Evolutionary conservation across 1,284 basidiomycete species (phyloP).

Genomic region (Apiotrichum gamsii): DNA sequence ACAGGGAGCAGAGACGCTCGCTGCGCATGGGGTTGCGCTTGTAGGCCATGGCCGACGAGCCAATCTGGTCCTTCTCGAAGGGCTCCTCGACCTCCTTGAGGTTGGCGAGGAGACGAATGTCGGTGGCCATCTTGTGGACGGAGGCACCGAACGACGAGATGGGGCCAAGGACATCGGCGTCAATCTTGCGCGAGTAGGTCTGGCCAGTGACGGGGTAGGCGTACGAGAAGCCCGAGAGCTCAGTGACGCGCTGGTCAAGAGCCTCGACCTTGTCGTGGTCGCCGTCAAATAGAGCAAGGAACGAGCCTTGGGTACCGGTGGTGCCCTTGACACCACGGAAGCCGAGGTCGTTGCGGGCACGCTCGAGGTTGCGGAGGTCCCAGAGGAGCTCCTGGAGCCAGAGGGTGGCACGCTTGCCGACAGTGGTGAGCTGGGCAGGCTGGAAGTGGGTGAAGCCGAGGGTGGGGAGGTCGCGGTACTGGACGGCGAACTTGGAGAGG

Average conservation of each 20-base stretch:
- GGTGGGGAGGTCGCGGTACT: slow-evolving; percentile 72
- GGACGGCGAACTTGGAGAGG: slow-evolving; percentile 67
- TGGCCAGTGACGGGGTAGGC: slow-evolving; percentile 97
- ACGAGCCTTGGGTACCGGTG: slow-evolving; percentile 95
- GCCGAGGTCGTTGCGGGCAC: slow-evolving; percentile 86
- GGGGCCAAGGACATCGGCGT: slow-evolving; percentile 84
- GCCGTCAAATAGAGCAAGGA: slow-evolving; percentile 89
- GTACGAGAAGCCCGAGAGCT: slow-evolving; percentile 84
- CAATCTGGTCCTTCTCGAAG: slow-evolving; percentile 98
- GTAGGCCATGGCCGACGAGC: slow-evolving; percentile 96
- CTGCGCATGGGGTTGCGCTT: slow-evolving; percentile 99
- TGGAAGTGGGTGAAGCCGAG: slow-evolving; percentile 99
- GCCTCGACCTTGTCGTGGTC: slow-evolving; percentile 90
- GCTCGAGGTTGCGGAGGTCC: slow-evolving; percentile 90
- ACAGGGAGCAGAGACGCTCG: slow-evolving; percentile 91
- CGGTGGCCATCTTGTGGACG: slow-evolving; percentile 96
- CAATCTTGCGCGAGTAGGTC: slow-evolving; percentile 97
- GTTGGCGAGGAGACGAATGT: slow-evolving; percentile 84
- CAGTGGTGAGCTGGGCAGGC: slow-evolving; percentile 95
- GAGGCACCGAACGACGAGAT: slow-evolving; percentile 89
- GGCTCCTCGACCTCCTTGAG: slow-evolving; percentile 99
- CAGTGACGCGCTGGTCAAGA: slow-evolving; percentile 81
- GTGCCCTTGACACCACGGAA: slow-evolving; percentile 99
- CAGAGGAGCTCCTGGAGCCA: slow-evolving; percentile 98
- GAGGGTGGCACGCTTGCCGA: slow-evolving; percentile 96